These are phyloP conservation scores for Russula ochroleuca DNA, from an alignment of 768 basidiomycete species.

Conservation along the genomic window DNA sequence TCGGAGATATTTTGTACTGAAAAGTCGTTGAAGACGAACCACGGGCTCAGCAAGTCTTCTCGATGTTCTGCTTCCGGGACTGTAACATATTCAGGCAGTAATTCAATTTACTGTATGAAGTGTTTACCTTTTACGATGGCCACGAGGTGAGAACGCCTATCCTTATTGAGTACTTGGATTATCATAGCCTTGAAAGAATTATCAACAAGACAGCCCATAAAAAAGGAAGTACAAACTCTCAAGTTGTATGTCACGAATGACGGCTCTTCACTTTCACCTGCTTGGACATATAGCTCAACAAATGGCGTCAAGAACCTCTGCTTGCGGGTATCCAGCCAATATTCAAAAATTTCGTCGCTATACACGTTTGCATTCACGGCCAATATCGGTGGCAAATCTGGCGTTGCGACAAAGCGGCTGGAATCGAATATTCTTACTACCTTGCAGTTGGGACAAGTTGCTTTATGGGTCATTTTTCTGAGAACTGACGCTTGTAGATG, in stretches of 20 bases:
- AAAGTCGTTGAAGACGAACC: constrained; percentile 98
- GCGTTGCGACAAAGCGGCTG: constrained; percentile 57
- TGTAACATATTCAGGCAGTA: constrained; percentile 31
- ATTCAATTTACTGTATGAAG: background rate
- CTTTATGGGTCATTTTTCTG: constrained; percentile 80
- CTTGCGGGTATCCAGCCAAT: constrained; percentile 68
- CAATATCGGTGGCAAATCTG: constrained; percentile 75
- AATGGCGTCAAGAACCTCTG: constrained; percentile 57
- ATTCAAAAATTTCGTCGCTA: constrained; percentile 63
- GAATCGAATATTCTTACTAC: constrained; percentile 70
- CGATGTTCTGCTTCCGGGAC: constrained; percentile 61
- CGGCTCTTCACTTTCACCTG: constrained; percentile 53
- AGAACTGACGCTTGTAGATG: constrained; percentile 72
- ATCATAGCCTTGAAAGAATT: constrained; percentile 59
- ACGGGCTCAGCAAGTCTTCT: constrained; percentile 47
- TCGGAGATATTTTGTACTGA: constrained; percentile 79
- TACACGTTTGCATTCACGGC: constrained; percentile 82
- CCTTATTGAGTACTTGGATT: constrained; percentile 70
- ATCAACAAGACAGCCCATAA: background rate
- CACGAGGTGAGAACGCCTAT: constrained; percentile 76
- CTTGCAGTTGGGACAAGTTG: constrained; percentile 80
- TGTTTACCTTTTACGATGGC: constrained; percentile 75
- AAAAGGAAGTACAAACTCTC: constrained; percentile 46
- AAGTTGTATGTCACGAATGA: constrained; percentile 62
- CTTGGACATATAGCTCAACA: constrained; percentile 55